Evolutionary conservation across 1,284 basidiomycete species (phyloP).

Genomic region (Thecaphora thlaspeos): DNA sequence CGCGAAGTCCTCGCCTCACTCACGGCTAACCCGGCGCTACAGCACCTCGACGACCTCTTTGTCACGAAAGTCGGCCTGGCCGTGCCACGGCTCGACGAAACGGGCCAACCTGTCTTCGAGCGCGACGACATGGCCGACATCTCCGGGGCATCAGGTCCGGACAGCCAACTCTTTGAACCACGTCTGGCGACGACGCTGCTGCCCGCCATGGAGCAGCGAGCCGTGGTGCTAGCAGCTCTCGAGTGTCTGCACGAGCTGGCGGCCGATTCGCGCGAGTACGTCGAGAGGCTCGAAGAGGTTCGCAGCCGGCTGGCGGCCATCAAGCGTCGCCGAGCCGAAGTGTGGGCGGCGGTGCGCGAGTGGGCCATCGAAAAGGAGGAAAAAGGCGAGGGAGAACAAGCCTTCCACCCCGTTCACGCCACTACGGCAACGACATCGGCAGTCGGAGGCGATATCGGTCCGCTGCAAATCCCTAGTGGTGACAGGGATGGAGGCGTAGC

Average conservation of each 20-base stretch:
- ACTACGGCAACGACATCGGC: not conserved
- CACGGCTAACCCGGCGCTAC: slow-evolving; percentile 44
- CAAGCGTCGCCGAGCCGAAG: slow-evolving; percentile 59
- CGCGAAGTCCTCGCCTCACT: slow-evolving; percentile 9
- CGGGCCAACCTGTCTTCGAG: slow-evolving; percentile 32
- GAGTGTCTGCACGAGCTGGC: slow-evolving; percentile 58
- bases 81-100: slow-evolving; percentile 32
- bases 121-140: not conserved
- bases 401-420: not conserved
- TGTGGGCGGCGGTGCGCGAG: slow-evolving; percentile 61
- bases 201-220: slow-evolving; percentile 47
- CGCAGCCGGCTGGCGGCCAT: slow-evolving; percentile 61
- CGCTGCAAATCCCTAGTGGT: too few relatives aligned
- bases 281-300: slow-evolving; percentile 62
- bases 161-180: slow-evolving; percentile 2
- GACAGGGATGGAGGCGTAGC: too few relatives aligned
- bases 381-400: slow-evolving; percentile 1
- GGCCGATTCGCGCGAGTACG: slow-evolving; percentile 62
- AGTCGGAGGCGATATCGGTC: too few relatives aligned
- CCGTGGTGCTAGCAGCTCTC: slow-evolving; percentile 49
- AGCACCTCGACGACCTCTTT: slow-evolving; percentile 51
- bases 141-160: slow-evolving; percentile 1
- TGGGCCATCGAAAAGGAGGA: slow-evolving; percentile 47
- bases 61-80: slow-evolving; percentile 49
- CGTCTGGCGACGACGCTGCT: slow-evolving; percentile 34